Evolutionary conservation across 257 asterid species (phyloP), one percentile per base, ranked within the genome.

Genomic region (Salvia splendens): DNA sequence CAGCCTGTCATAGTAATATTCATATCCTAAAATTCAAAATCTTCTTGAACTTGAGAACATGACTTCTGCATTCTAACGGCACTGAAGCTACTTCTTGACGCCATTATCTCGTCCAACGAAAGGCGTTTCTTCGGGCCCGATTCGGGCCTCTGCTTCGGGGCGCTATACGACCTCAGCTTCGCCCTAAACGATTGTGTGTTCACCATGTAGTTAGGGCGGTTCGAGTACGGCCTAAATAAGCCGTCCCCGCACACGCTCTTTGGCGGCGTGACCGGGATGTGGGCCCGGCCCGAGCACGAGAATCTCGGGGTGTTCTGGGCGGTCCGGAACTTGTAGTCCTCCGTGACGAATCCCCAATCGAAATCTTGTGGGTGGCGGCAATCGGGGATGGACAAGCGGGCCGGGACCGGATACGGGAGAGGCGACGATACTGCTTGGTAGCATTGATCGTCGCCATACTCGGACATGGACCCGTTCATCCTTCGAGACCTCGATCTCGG

Each of bases 121-220:
- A 87, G 77, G 67, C 84, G 67, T 73, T 78, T 92, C 83, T 81
- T 92, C 5, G 85, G 80, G 74, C 72, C 80, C 0, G 62, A 17
- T 49, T 86, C 96, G 20, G 95, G 96, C 75, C 98, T 78, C 38
- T 83, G 95, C 62, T 74, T 87, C 8, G 98, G 97, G 6, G 96
- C 96, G 14, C 96, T 89, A 51, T 75, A 85, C 5, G 97, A 92
- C 80, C 98, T 79, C 78, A 81, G 61, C 79, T 92, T 92, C 15
- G 93, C 93, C 58, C 73, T 67, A 15, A 84, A 92, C 0, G 98
- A 92, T 33, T 84, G 89, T 1, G 98, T 92, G 72, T 87, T 89
- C 5, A 93, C 77, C 98, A 92, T 92, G 61, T 92, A 92, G 61
- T 48, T 82, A 4, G 98, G 97, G 59, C 66, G 55, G 68, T 85